Percentiles rank a stretch among this genome's conserved stretches.
Conservation (phyloP, 768 basidiomycete genomes). For the Naganishia friedmannii region DNA sequence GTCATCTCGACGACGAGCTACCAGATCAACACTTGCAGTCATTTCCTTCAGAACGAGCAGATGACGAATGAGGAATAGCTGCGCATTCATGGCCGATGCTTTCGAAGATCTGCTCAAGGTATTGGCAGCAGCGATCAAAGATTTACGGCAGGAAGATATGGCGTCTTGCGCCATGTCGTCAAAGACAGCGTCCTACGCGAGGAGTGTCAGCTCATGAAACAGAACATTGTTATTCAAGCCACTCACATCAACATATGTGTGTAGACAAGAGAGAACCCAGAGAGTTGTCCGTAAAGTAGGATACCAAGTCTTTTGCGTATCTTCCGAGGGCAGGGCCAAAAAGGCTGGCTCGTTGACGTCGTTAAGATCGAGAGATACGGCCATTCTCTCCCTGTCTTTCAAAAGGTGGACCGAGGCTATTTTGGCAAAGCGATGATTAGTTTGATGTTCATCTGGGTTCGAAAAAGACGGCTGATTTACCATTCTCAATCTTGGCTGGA, state of each 20-base stretch:
- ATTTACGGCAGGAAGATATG: slow-evolving; percentile 73
- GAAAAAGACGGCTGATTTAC: slow-evolving; percentile 53
- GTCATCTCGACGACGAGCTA: slow-evolving; percentile 42
- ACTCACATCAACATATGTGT: slow-evolving; percentile 84
- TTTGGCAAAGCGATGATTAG: background rate
- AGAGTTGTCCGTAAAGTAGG: slow-evolving; percentile 82
- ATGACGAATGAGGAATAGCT: slow-evolving; percentile 85
- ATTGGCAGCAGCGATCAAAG: slow-evolving; percentile 69
- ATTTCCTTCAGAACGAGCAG: slow-evolving; percentile 89
- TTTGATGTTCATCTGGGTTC: background rate
- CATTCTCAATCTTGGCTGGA: slow-evolving; percentile 69
- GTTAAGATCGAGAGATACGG: slow-evolving; percentile 55
- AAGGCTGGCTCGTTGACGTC: slow-evolving; percentile 53
- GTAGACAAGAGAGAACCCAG: slow-evolving; percentile 85
- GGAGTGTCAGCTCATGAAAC: slow-evolving; percentile 10
- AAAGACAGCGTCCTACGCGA: slow-evolving; percentile 78
- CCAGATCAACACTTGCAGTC: slow-evolving; percentile 65
- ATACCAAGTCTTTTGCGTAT: slow-evolving; percentile 83
- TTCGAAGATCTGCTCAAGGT: slow-evolving; percentile 58
- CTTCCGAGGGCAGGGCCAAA: slow-evolving; percentile 67
- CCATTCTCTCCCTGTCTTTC: slow-evolving; percentile 28
- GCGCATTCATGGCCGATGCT: slow-evolving; percentile 62
- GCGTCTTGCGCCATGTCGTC: slow-evolving; percentile 96
- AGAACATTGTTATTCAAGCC: background rate
- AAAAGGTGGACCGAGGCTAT: slow-evolving; percentile 15